Evolutionary conservation across 169 alveolate species (phyloP), one percentile per base, ranked within the genome.

Genomic region (Plasmodium coatneyi): DNA sequence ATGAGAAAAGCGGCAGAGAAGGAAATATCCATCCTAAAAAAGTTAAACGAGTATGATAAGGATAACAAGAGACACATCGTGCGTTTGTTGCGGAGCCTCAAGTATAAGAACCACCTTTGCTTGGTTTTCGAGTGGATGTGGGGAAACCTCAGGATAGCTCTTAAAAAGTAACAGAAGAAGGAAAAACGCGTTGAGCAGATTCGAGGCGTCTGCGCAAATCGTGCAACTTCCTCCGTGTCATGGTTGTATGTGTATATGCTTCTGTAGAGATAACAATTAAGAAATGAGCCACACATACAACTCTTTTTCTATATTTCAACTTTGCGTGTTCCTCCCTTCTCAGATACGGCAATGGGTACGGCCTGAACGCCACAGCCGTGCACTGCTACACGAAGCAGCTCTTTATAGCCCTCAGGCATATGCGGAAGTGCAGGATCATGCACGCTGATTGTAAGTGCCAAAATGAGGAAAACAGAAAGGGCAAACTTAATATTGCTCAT

Each of bases 1-100:
- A 98, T 98, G 99, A 86, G 95, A 30, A 92, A 96, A 70, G 98
- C 99, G 0, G 99, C 99, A 10, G 98, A 97, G 94, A 98, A 97
- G 95, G 99, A 98, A 86, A 96, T 97, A 84, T 95, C 92, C n/a
- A 97, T 98, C 10, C 82, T 98, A 39, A 91, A 91, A 34, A 92
- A 93, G 81, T 83, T 98, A 60, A 98, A 96, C 84, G 97, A 96
- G 4, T 83, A 96, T 39, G 98, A 97, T 93, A 97, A 97, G 43
- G 98, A 97, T 16, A 95, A 95, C 84, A 86, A 92, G 36, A 92
- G 96, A 41, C 98, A 97, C 92, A 93, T 98, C 34, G 98, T 98
- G 28, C 97, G 98, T 56, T 96, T 97, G 25, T 94, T 97, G 41
- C 81, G 95, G 36, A 93, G 96, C 41, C 96, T 97, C 86, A 96